Evolutionary conservation across 495 filamentous ascomycete species (phyloP), one percentile per base, ranked within the genome.

Genomic region (Talaromyces liani): DNA sequence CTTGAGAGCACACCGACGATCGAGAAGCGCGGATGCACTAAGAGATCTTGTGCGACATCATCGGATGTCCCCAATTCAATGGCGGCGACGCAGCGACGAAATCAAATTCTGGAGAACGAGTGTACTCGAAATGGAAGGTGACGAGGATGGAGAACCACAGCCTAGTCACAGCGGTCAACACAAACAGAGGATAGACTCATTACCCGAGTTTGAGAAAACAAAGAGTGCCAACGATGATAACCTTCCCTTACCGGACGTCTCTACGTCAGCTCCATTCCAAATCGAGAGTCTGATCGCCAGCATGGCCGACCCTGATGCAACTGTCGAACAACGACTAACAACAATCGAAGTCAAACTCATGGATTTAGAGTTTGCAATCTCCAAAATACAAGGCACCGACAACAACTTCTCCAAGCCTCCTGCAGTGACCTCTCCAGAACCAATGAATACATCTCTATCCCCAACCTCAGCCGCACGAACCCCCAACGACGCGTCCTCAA

Each of bases 321-420:
- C 79, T 1, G 62, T 82, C 1, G 82, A 84, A 63, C 80, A 84
- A 54, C 76, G 82, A 22, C 49, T 84, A 6, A 77, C 80, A 39
- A 84, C 81, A 0, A 64, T 84, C 0, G 82, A 84, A 58, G 80
- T 84, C 4, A 84, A 84, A 58, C 70, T 84, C 41, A 82, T 84
- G 65, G 82, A 84, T 39, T 70, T 84, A 8, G 82, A 84, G 64
- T 82, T 81, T 55, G 81, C 81, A 1, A 80, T 84, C 59, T 80
- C 81, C 0, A 75, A 80, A 39, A 72, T 84, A 65, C 81, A 84
- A 70, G 75, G 69, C 31, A 69, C 65, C n/a, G 66, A 69, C 5
- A 61, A 47, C n/a, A 66, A 73, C 9, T 34, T 53, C 18, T 22
- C 60, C 12, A 62, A 62, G 18, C 14, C 63, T n/a, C 5, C 36